phyloP scores from a whole-genome alignment of 2,329 filamentous ascomycete genomes.

The Talaromyces sp. region DNA sequence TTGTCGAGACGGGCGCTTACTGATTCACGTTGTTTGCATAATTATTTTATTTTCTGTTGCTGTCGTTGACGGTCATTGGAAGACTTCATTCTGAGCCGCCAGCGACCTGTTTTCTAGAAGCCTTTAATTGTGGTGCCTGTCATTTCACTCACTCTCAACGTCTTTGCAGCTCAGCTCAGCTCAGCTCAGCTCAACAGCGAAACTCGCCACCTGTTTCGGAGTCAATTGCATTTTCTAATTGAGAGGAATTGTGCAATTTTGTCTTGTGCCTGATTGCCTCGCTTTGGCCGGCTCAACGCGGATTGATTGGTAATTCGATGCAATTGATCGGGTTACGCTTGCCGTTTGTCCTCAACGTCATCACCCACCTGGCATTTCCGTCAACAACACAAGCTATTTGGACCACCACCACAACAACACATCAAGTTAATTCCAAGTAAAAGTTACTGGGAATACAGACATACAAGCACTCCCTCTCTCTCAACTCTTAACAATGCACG shows the following conservation, averaged over 20 bases:
- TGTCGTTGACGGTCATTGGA: not conserved
- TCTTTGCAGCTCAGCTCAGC: not conserved
- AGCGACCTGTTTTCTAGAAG: not conserved
- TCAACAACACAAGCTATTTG: not conserved
- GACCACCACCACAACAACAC: not conserved
- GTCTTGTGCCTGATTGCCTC: not conserved
- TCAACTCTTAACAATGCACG: conserved; percentile 14
- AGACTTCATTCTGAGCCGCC: not conserved
- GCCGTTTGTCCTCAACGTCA: conserved; percentile 4
- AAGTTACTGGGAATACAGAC: not conserved
- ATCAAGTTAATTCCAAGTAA: not conserved
- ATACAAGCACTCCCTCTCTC: not conserved
- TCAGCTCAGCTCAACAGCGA: not conserved
- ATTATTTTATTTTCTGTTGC: not conserved
- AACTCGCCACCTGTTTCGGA: no score
- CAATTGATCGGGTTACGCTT: not conserved
- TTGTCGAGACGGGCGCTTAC: not conserved
- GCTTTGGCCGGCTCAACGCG: not conserved
- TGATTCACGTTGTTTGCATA: no score
- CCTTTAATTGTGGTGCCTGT: not conserved
- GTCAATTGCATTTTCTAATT: not conserved
- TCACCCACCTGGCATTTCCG: not conserved
- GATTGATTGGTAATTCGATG: conserved; percentile 1
- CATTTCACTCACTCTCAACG: not conserved
- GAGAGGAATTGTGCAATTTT: not conserved